These are phyloP conservation scores for Phytopythium sindhum DNA, from an alignment of 352 stramenopile genomes.

Conservation along the genomic window DNA sequence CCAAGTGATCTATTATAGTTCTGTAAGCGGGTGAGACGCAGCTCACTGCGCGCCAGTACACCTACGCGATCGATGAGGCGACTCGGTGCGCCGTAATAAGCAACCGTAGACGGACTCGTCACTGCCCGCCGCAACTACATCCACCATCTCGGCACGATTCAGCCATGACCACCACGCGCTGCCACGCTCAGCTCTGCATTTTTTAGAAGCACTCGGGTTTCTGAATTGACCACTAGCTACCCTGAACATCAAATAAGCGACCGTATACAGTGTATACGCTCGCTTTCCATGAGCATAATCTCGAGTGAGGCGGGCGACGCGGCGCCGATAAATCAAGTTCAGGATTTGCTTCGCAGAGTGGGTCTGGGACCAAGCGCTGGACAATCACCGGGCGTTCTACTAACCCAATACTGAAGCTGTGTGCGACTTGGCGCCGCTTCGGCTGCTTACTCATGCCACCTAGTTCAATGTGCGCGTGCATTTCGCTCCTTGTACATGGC, in stretches of 20 bases:
- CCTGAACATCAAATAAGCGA: too few relatives aligned
- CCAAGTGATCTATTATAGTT: background rate
- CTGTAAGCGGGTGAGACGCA: too few relatives aligned
- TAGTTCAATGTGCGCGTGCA: background rate
- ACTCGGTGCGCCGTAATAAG: too few relatives aligned
- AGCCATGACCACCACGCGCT: too few relatives aligned
- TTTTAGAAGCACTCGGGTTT: too few relatives aligned
- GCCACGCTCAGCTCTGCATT: too few relatives aligned
- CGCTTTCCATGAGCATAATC: background rate
- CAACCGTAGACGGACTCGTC: too few relatives aligned
- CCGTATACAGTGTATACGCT: background rate
- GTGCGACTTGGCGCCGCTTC: background rate
- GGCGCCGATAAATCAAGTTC: slow-evolving; percentile 3
- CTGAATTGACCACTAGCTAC: too few relatives aligned
- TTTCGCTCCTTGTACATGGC: slow-evolving; percentile 3
- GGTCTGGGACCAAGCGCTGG: background rate
- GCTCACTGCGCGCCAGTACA: too few relatives aligned
- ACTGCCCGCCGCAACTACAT: too few relatives aligned
- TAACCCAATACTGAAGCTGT: background rate
- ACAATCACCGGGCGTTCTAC: too few relatives aligned
- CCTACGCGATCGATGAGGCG: background rate
- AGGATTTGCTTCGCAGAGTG: slow-evolving; percentile 1
- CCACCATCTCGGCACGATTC: too few relatives aligned
- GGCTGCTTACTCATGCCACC: background rate
- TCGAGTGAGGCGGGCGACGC: background rate